Evolutionary conservation across 345 rosid species (phyloP), one percentile per base, ranked within the genome.

Genomic region (Ricinus communis): DNA sequence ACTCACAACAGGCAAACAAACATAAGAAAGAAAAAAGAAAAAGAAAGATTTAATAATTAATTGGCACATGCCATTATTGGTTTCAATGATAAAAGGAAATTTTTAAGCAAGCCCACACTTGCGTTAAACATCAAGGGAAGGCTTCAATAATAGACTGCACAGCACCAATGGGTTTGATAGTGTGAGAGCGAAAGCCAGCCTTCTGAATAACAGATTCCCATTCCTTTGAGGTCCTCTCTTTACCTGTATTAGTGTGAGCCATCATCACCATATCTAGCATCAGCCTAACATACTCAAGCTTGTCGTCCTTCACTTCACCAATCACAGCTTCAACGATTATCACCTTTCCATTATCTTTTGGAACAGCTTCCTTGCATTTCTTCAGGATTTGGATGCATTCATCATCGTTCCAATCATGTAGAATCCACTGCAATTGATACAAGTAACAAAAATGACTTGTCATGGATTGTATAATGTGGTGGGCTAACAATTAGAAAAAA

Each of bases 261-360:
- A 90, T 85, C 96, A 86, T 87, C 70, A 46, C 82, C 94, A 92
- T 88, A 76, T 87, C 97, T 0, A 90, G 70, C 82, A 77, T 75
- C 77, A 90, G 45, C 76, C 83, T 84, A 46, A 79, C 85, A 0
- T 49, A 75, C 21, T 74, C 82, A 12, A 83, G 67, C 71, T 79
- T 70, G 18, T 81, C 81, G 5, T 58, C 77, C 53, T 60, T 71
- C 13, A 75, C 74, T 19, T 78, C 86, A 14, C 79, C 83, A 0
- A 86, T 72, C 68, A 87, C 86, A 0, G 73, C 75, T 8, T 86
- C 96, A 19, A 77, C 83, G 21, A 91, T 86, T 55, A 88, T 69
- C 60, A 88, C 85, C 83, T 87, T 88, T 41, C 91, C 87, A 0
- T 33, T 78, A 49, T 72, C 80, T 69, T 55, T 14, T 14, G 84